Evolutionary conservation across 2,329 filamentous ascomycete species (phyloP), one percentile per base, ranked within the genome.

Genomic region (Fusarium graminum): DNA sequence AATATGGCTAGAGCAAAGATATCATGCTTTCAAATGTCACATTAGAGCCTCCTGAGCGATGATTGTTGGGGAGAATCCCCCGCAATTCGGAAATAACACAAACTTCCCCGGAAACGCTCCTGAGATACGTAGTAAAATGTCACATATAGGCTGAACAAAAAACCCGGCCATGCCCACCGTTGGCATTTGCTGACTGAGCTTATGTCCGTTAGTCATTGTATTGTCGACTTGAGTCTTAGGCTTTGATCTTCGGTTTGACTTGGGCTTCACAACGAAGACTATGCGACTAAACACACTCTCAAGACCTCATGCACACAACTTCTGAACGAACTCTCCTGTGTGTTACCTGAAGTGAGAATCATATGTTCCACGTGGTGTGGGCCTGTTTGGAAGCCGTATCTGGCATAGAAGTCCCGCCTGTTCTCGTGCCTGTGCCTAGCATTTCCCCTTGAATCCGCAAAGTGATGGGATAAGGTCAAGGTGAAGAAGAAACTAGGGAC

Each of bases 331-430:
- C 16, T 30, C 52, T 67, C 40, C 28, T 22, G 22, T 17, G 43
- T 45, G 32, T 17, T 16, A 36, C 34, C 8, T 17, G n/a, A n/a
- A 47, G n/a, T 57, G 53, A 57, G 47, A 59, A 59, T 47, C 53
- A 53, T 30, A 55, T 62, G 72, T 72, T 66, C 70, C 53, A 36
- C 55, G 55, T 52, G 38, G 39, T 66, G 36, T 71, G 66, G 70
- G 47, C 52, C 65, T 53, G 53, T 42, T 54, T 58, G 52, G 54
- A 40, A 51, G 40, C 54, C 65, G 52, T 66, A 72, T 71, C 68
- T 72, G 70, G 62, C 62, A 57, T 58, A 49, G 17, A 60, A 61
- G 47, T 51, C 54, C 63, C 59, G 49, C 55, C 28, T 50, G 28
- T 67, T 64, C 42, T 67, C 59, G 42, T 57, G 59, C 40, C 50